Evolutionary conservation across 495 filamentous ascomycete genomes (phyloP), one percentile per base, ranked within the genome.

Genomic region (Penicillium silybi): DNA sequence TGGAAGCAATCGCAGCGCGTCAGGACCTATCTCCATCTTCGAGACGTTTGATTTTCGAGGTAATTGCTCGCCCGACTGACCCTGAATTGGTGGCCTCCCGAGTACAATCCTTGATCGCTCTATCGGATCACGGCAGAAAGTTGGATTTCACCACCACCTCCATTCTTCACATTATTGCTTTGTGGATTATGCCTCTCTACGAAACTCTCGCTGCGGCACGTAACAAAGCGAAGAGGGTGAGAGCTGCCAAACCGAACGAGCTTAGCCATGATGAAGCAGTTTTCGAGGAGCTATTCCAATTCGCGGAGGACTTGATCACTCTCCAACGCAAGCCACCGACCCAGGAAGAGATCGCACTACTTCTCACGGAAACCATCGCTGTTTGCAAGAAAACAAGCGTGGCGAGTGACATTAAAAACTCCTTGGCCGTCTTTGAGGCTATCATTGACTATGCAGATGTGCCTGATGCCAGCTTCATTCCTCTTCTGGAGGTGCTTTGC

Each of bases 401-500:
- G 37, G 79, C 84, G 18, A 75, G 76, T 18, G 92, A 96, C 57
- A 81, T 97, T 56, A 82, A 83, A 44, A 82, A 85, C 37, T 87
- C 87, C 25, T 79, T 95, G 55, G 70, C 80, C 37, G 77, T 96
- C 25, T 83, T 98, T 50, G 84, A 95, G 62, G 80, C 85, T 32
- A 77, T 96, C 25, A 85, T 89, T 47, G 87, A 86, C 3, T 95
- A 90, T 68, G 82, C 85, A 29, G 78, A 85, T 57, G 82, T 96
- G 16, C 90, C 90, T 6, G 80, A 75, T 40, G 63, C 69, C 51
- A 84, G 81, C 54, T 78, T 96, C 18, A 72, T 78, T 56, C 75
- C 78, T 47, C 88, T 89, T 58, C 70, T 97, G 18, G 83, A 89
- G 61, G 80, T 93, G 15, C 76, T 97, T 44, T 92, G 89, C 68